phyloP scores from a whole-genome alignment of 2,329 filamentous ascomycete genomes.

The Monosporascus sp. region DNA sequence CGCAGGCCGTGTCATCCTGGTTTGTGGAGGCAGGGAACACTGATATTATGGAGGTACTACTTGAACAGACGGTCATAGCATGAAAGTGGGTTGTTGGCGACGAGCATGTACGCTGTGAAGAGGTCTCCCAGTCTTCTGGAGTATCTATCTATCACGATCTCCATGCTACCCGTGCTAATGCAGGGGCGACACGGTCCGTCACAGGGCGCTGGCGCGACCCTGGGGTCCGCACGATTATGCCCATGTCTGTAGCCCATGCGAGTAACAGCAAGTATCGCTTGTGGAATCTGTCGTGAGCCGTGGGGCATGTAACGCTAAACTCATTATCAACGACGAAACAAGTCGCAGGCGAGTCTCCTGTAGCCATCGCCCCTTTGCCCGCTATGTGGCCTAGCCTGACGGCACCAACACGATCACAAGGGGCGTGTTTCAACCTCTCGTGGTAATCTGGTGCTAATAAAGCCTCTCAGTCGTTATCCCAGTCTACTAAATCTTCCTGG shows the following conservation, averaged over 20 bases:
- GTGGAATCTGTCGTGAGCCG: neutral
- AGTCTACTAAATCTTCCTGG: slow-evolving; percentile 41
- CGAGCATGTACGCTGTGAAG: too few relatives aligned
- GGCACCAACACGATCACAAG: neutral
- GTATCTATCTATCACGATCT: neutral
- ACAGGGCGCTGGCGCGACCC: neutral
- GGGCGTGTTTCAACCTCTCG: neutral
- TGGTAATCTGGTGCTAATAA: neutral
- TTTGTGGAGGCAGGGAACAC: too few relatives aligned
- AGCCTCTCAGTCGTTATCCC: slow-evolving; percentile 32
- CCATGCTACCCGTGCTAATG: neutral
- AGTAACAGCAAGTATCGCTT: neutral
- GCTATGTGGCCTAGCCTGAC: neutral
- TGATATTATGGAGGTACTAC: too few relatives aligned
- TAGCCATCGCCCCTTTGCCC: too few relatives aligned
- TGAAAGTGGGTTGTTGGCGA: too few relatives aligned
- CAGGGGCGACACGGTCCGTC: neutral
- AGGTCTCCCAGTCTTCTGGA: too few relatives aligned
- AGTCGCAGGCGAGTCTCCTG: neutral
- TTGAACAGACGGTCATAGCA: too few relatives aligned
- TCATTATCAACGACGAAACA: neutral
- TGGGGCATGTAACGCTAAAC: neutral
- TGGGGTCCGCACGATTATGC: neutral
- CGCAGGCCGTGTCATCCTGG: too few relatives aligned
- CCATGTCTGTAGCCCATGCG: neutral